These are phyloP conservation scores for Lactarius sp. DNA, from an alignment of 768 basidiomycete species.

Conservation along the genomic window DNA sequence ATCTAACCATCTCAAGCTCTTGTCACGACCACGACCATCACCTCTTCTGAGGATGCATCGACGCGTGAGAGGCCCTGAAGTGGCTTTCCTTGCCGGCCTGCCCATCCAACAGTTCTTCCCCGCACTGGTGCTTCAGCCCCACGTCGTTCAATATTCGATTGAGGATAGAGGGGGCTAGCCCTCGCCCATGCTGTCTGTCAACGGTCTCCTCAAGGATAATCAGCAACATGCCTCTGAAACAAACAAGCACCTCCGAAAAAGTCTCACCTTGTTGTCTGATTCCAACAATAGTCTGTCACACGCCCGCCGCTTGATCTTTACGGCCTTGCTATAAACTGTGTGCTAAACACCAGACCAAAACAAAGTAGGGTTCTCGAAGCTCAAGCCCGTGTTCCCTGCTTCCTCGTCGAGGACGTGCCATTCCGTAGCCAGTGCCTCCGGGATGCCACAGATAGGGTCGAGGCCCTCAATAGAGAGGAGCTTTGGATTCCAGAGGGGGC, in stretches of 20 bases:
- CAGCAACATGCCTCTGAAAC: slow-evolving; percentile 80
- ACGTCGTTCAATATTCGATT: slow-evolving; percentile 77
- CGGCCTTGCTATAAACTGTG: slow-evolving; percentile 88
- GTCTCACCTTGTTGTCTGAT: slow-evolving; percentile 78
- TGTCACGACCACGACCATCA: slow-evolving; percentile 77
- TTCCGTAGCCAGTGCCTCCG: slow-evolving; percentile 88
- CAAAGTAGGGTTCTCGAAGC: slow-evolving; percentile 90
- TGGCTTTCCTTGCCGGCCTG: slow-evolving; percentile 94
- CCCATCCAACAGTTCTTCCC: slow-evolving; percentile 95
- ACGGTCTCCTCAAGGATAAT: slow-evolving; percentile 71
- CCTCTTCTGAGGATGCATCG: slow-evolving; percentile 76
- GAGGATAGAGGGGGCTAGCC: slow-evolving; percentile 93
- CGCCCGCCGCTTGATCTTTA: slow-evolving; percentile 87
- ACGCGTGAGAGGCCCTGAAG: slow-evolving; percentile 79
- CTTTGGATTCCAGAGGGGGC: slow-evolving; percentile 62
- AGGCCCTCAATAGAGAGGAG: slow-evolving; percentile 74
- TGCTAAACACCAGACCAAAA: slow-evolving; percentile 89
- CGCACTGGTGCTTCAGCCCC: slow-evolving; percentile 77
- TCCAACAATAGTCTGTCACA: slow-evolving; percentile 87
- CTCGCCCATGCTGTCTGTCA: slow-evolving; percentile 89
- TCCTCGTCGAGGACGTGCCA: slow-evolving; percentile 90
- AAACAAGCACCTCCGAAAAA: slow-evolving; percentile 73
- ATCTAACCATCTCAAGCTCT: slow-evolving; percentile 98
- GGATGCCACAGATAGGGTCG: slow-evolving; percentile 68
- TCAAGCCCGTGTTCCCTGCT: slow-evolving; percentile 92